A percentile compares a stretch with the other conserved stretches of the same genome.
Conservation (phyloP, 164 flowering plant genomes). For the Hamamelis virginiana region DNA sequence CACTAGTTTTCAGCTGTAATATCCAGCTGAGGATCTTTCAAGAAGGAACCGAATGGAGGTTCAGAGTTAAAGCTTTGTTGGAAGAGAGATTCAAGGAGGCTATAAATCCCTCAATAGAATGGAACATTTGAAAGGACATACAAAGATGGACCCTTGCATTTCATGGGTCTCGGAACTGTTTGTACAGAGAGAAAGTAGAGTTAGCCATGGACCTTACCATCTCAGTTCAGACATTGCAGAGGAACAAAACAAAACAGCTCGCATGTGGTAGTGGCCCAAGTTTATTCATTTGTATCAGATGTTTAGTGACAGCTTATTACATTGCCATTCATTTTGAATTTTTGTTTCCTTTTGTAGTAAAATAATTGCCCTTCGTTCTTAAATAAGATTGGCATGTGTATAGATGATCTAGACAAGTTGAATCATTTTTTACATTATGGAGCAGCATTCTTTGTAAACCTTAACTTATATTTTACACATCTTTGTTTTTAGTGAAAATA, state of each 20-base stretch:
- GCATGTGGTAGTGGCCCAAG: not conserved
- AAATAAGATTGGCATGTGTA: too few relatives aligned
- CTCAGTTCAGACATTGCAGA: not conserved
- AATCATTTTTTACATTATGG: too few relatives aligned
- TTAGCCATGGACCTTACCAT: not conserved
- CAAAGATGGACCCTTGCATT: slow-evolving; percentile 9
- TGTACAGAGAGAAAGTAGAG: slow-evolving; percentile 23
- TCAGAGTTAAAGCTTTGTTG: not conserved
- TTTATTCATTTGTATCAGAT: not conserved
- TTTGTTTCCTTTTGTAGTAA: too few relatives aligned
- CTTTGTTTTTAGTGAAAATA: too few relatives aligned
- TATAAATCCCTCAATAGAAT: not conserved
- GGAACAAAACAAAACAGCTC: not conserved
- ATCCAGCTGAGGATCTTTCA: slow-evolving; percentile 1
- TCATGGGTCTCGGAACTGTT: slow-evolving; percentile 10
- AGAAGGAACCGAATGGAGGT: not conserved
- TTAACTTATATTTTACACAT: too few relatives aligned
- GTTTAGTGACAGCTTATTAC: not conserved
- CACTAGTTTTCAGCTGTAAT: not conserved
- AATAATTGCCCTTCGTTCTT: too few relatives aligned
- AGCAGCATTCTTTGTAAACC: too few relatives aligned
- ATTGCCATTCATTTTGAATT: slow-evolving; percentile 8
- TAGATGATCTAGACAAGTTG: too few relatives aligned
- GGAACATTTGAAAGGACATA: not conserved
- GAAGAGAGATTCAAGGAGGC: not conserved